Evolutionary conservation across 371 early-diverging fungal species (phyloP), one percentile per base, ranked within the genome.

Genomic region (Batrachochytrium dendrobatidis): DNA sequence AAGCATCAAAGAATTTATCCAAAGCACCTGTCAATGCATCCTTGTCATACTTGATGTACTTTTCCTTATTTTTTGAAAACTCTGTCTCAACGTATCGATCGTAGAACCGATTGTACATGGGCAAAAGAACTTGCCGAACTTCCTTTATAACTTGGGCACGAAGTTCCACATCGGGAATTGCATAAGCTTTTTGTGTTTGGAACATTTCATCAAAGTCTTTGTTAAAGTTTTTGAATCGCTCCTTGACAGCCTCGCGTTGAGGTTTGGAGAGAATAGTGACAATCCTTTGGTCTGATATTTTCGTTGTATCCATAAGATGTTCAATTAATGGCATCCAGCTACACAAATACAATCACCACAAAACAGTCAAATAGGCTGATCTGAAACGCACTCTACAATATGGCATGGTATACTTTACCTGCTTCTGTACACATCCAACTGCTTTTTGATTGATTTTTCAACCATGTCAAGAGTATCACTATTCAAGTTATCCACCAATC

Each of bases 141-240:
- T 88, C 90, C 54, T 83, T 80, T 34, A 89, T 76, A 6, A 90
- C 75, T 69, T 83, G 79, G 5, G 72, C 70, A 28, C 88, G 78
- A 34, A 92, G 67, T 52, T 90, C 91, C 5, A 75, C 60, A 66
- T 92, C 92, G n/a, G 90, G 89, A 24, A 92, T 82, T 17, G 88
- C 80, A 69, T 87, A 90, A 1, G 80, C 73, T 58, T 83, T 85
- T 62, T 90, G 91, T 1, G 78, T 72, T 55, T 82, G 77, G 67
- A 76, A 82, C 22, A 83, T 73, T 43, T 87, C 87, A 35, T 92
- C 92, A 65, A 92, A 86, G 56, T 86, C 87, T 18, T 74, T 77
- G 68, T 92, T 90, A 66, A 92, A 92, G 62, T 77, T 84, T 70
- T 68, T 26, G 78, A 92, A 90, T 55, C 83, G 81, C 58, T 90